phyloP scores from a whole-genome alignment of 1,284 basidiomycete species.

The Coriolopsis trogii region DNA sequence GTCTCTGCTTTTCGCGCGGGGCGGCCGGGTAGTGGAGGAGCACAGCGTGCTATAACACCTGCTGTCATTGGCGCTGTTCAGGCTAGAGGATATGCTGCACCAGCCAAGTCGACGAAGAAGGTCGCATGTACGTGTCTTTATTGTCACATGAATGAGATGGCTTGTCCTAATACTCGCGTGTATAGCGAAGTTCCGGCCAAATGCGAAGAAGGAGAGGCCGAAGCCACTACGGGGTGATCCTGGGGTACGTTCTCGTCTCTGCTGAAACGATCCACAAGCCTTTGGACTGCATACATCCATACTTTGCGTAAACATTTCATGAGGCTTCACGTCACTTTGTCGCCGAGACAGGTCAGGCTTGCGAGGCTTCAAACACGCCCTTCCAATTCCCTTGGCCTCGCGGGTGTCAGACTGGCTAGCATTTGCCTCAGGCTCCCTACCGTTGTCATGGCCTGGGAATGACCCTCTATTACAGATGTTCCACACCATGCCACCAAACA shows the following conservation, averaged over 20 bases:
- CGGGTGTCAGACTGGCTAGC: no score
- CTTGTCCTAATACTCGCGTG: background rate
- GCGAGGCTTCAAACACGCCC: no score
- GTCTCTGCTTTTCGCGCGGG: conserved; percentile 2
- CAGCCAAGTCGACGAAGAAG: conserved; percentile 18
- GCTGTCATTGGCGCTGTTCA: conserved; percentile 8
- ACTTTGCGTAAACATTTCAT: no score
- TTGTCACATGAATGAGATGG: no score
- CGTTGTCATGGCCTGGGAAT: background rate
- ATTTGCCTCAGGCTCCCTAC: no score
- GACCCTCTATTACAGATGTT: conserved; percentile 27
- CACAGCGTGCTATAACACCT: background rate
- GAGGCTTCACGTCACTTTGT: no score
- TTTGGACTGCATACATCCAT: no score
- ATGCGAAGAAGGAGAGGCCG: conserved; percentile 11
- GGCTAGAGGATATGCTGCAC: conserved; percentile 17
- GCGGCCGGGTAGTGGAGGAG: conserved; percentile 1
- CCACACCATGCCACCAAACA: conserved; percentile 38
- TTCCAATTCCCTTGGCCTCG: no score
- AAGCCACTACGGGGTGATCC: conserved; percentile 14
- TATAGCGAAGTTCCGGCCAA: conserved; percentile 19
- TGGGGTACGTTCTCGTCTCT: conserved; percentile 14
- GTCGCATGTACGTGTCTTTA: conserved; percentile 11
- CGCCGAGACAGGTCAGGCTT: no score
- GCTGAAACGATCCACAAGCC: no score